Base-by-base conservation (phyloP, 345 rosid genomes). In the Salix viminalis region DNA sequence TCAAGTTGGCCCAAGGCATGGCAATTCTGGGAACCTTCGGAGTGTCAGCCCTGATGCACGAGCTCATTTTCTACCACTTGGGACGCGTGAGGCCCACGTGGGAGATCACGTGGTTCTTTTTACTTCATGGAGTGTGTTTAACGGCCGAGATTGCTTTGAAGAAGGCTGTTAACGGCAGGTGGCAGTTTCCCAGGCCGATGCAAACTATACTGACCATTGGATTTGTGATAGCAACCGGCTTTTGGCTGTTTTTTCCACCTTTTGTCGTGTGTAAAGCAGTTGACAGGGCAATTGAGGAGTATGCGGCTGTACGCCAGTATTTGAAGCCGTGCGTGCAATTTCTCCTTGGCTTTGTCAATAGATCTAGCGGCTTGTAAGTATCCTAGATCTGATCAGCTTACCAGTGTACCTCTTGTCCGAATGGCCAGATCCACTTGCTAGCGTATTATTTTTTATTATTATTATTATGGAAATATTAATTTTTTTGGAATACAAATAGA, bases 161-260 rank as follows among this genome's bases (percentile, higher is more conserved):
- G 84, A 86, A 83, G 76, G 36, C 65, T 1, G 65, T 69, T 19
- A n/a, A 23, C 2, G 76, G 79, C 7, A 67, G 56, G 62, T 80
- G 67, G 82, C 66, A 69, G 70, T 26, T 88, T 41, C 84, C 83
- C 14, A 4, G 67, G 64, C 42, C 68, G 26, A 36, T 87, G 19
- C 71, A 84, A 0, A 75, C 80, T 60, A 75, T 76, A 6, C 69
- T 86, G 81, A 88, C 90, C 0, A 39, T 88, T 1, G 85, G 74
- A 3, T 87, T 90, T 65, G 84, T 88, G 65, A 71, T 79, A 79
- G 70, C 16, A 21, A 84, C 89, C 1, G 74, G 66, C 1, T 74
- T 75, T 74, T 84, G 91, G 90, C 56, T 88, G 61, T 88, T 90
- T 77, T 56, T 86, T 7, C 94, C 94, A 0, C 82, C 76, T 14